A percentile compares a stretch with the other conserved stretches of the same genome.
phyloP scores from a whole-genome alignment of 352 stramenopile species.

The Phytopythium oedochilum region DNA sequence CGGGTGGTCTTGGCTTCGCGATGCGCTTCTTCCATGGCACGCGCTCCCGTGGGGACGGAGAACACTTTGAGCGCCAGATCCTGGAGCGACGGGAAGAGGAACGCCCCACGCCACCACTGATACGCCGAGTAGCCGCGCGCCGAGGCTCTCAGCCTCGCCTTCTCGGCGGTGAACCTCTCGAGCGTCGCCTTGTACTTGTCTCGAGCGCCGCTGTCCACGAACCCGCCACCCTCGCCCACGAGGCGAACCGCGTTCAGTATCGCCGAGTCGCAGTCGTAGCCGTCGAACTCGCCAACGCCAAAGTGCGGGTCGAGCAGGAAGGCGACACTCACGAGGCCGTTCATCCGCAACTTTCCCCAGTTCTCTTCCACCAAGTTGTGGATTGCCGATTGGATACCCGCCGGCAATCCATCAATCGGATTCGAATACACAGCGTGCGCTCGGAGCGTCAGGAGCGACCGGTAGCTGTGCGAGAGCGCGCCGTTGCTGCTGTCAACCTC shows the following conservation, averaged over 20 bases:
- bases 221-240: background rate
- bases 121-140: background rate
- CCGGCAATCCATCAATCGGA: background rate
- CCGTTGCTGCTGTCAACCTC: background rate
- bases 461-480: background rate
- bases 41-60: background rate
- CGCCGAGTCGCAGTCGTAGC: background rate
- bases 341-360: background rate
- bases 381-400: background rate
- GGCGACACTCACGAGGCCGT: background rate
- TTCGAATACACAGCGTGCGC: background rate
- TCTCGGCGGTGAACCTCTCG: background rate
- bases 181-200: background rate
- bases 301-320: background rate
- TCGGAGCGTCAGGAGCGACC: background rate
- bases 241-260: background rate
- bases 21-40: background rate
- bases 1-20: background rate
- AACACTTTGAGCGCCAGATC: background rate
- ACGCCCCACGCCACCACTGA: background rate
- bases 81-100: background rate
- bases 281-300: background rate
- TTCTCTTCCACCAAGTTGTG: background rate
- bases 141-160: background rate
- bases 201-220: background rate